These are phyloP conservation scores for Yarrowia divulgata DNA, from an alignment of 805 yeast genomes.

Conservation along the genomic window DNA sequence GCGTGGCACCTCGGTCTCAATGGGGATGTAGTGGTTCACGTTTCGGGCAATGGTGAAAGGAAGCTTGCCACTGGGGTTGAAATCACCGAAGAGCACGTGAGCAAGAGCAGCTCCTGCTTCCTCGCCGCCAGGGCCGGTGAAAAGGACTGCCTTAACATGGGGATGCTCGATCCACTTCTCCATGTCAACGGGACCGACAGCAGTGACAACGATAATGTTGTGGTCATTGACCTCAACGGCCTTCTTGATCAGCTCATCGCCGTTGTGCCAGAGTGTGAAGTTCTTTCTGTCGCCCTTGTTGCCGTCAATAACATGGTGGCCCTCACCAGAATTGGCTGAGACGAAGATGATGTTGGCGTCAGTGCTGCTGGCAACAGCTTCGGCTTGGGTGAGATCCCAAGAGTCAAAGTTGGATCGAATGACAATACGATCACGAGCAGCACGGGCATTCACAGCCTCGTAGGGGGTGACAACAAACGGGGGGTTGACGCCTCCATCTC, in stretches of 20 bases:
- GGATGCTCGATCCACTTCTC: constrained; percentile 64
- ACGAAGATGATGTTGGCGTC: constrained; percentile 65
- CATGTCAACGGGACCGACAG: constrained; percentile 67
- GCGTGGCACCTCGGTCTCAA: constrained; percentile 53
- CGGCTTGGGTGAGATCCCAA: constrained; percentile 19
- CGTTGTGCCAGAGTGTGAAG: constrained; percentile 63
- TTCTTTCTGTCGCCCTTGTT: constrained; percentile 67
- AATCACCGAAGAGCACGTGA: constrained; percentile 65
- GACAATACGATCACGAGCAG: constrained; percentile 49
- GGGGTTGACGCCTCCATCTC: constrained; percentile 65
- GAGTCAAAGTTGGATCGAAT: constrained; percentile 26
- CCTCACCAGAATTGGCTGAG: constrained; percentile 65
- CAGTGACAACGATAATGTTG: constrained; percentile 63
- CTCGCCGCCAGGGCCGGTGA: constrained; percentile 63
- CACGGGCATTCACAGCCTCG: constrained; percentile 60
- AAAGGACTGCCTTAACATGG: constrained; percentile 64
- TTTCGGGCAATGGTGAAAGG: constrained; percentile 70
- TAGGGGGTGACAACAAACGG: constrained; percentile 66
- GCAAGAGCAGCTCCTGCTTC: constrained; percentile 64
- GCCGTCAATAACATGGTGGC: constrained; percentile 62
- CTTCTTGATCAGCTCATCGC: constrained; percentile 59
- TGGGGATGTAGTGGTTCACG: constrained; percentile 57
- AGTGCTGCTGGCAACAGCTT: constrained; percentile 43
- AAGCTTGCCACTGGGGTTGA: constrained; percentile 66
- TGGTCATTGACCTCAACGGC: constrained; percentile 61